Conservation (phyloP, 306 rosid species). For the Ormosia semicastrata region DNA sequence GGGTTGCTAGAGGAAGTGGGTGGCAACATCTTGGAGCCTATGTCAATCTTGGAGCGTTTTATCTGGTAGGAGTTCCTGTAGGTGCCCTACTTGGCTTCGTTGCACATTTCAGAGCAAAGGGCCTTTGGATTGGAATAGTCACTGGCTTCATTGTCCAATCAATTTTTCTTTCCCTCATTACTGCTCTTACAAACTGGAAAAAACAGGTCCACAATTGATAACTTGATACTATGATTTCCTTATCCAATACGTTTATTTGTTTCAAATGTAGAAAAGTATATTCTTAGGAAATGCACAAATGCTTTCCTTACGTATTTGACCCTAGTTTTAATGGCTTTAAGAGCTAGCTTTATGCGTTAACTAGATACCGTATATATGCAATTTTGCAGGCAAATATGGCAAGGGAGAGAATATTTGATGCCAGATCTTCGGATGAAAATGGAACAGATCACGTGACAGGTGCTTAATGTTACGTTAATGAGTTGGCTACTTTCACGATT, state of each 20-base stretch:
- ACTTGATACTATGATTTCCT: background rate
- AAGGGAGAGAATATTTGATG: constrained; percentile 38
- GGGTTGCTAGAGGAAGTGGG: constrained; percentile 48
- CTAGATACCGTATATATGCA: background rate
- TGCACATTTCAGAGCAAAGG: constrained; percentile 40
- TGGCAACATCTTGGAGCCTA: constrained; percentile 44
- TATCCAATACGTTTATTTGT: background rate
- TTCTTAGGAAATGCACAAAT: background rate
- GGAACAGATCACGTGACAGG: background rate
- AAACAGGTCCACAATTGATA: constrained; percentile 27
- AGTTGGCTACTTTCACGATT: background rate
- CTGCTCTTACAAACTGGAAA: constrained; percentile 42
- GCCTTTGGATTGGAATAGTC: constrained; percentile 44
- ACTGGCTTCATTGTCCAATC: constrained; percentile 34
- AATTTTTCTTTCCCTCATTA: constrained; percentile 21
- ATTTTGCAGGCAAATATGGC: constrained; percentile 32
- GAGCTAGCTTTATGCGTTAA: background rate
- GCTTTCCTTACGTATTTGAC: background rate
- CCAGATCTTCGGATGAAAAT: background rate
- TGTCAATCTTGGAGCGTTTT: constrained; percentile 38
- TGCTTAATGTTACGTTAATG: background rate
- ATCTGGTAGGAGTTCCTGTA: constrained; percentile 38
- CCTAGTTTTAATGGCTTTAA: background rate
- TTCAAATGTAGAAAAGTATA: background rate
- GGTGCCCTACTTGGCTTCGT: constrained; percentile 27